Conservation (phyloP, 1,284 basidiomycete genomes). For the Cryptococcus sp. region DNA sequence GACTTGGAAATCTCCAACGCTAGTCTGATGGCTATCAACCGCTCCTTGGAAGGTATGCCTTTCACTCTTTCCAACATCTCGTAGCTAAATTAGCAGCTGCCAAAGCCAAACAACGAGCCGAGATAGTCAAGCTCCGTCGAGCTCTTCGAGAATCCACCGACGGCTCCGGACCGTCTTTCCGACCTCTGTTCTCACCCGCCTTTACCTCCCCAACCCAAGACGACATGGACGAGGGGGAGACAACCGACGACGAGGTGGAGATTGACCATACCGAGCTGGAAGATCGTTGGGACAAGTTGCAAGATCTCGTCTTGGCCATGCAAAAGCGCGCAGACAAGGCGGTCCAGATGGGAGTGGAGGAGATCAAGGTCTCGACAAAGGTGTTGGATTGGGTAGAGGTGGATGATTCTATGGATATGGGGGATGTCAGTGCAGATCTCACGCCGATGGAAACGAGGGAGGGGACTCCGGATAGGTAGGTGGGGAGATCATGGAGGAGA, state of each 20-base stretch:
- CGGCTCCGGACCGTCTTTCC: neutral
- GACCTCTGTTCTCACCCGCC: neutral
- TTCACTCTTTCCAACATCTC: neutral
- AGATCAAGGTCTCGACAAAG: conserved; percentile 16
- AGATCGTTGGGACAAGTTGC: conserved; percentile 36
- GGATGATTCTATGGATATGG: conserved; percentile 7
- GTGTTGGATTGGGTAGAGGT: conserved; percentile 34
- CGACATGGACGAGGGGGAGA: neutral
- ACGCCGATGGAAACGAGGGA: neutral
- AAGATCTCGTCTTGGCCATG: conserved; percentile 29
- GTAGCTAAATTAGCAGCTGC: conserved; percentile 16
- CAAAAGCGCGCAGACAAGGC: conserved; percentile 25
- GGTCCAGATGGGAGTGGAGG: conserved; percentile 25
- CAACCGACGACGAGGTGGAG: neutral
- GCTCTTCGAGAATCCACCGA: conserved; percentile 29
- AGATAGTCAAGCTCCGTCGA: conserved; percentile 38
- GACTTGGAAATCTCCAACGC: conserved; percentile 45
- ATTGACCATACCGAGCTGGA: conserved; percentile 31
- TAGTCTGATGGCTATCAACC: conserved; percentile 43
- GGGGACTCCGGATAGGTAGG: neutral
- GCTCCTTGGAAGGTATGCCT: conserved; percentile 35
- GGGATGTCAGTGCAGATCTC: neutral
- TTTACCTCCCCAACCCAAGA: conserved; percentile 3
- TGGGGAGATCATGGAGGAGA: no score
- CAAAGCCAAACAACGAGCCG: conserved; percentile 39